phyloP scores from a whole-genome alignment of 345 rosid genomes.

The Alliaria petiolata region DNA sequence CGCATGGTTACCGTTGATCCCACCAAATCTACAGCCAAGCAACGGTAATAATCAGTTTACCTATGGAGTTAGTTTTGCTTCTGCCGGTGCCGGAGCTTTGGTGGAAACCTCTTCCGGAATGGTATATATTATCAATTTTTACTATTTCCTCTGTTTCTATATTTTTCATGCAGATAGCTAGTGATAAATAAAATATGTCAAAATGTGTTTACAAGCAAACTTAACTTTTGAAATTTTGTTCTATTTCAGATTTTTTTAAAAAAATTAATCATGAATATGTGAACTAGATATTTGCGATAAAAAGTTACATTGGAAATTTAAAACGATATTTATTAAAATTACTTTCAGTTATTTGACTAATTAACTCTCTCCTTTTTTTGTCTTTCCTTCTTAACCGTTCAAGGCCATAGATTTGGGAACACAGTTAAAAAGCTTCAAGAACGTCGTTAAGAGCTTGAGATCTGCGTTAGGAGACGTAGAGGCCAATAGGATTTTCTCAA shows the following conservation, averaged over 20 bases:
- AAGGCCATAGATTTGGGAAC: constrained; percentile 42
- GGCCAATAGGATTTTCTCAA: constrained; percentile 31
- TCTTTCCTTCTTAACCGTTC: not conserved
- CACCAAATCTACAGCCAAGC: constrained; percentile 44
- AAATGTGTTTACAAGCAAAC: too few relatives aligned
- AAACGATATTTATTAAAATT: not conserved
- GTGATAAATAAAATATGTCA: too few relatives aligned
- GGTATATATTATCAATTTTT: not conserved
- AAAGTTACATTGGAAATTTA: not conserved
- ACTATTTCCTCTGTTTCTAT: not conserved
- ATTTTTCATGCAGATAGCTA: too few relatives aligned
- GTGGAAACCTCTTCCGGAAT: constrained; percentile 29
- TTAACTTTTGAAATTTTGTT: too few relatives aligned
- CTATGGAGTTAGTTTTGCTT: constrained; percentile 47
- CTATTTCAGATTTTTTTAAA: too few relatives aligned
- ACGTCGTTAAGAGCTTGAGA: constrained; percentile 32
- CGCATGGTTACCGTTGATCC: constrained; percentile 41
- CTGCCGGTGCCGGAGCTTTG: constrained; percentile 54
- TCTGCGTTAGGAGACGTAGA: constrained; percentile 36
- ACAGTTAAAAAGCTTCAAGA: constrained; percentile 38
- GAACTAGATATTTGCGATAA: too few relatives aligned
- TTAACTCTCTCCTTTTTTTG: not conserved
- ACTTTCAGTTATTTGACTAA: not conserved
- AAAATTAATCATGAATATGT: too few relatives aligned
- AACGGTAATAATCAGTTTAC: constrained; percentile 11